These are phyloP conservation scores for Plectranthus barbatus DNA, from an alignment of 257 asterid genomes.

Conservation along the genomic window DNA sequence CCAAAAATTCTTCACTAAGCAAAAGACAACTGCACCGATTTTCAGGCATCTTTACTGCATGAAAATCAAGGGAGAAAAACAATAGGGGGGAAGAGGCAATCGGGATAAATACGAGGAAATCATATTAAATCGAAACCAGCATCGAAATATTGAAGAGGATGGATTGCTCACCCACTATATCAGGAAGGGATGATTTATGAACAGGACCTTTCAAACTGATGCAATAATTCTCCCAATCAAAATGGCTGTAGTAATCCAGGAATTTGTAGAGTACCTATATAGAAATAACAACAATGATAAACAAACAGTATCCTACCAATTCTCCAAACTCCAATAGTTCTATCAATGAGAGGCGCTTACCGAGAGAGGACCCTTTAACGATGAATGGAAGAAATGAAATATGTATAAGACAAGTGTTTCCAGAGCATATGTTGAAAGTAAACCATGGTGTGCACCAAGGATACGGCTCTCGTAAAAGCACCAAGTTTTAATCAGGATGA, in stretches of 20 bases:
- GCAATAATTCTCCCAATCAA: slow-evolving; percentile 78
- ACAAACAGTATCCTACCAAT: slow-evolving; percentile 5
- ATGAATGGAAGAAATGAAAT: slow-evolving; percentile 37
- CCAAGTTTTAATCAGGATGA: slow-evolving; percentile 76
- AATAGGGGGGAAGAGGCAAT: too few species aligned
- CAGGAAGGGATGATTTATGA: slow-evolving; percentile 45
- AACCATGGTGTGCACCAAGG: slow-evolving; percentile 86
- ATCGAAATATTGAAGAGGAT: background rate
- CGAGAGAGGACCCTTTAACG: slow-evolving; percentile 38
- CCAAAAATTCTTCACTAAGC: slow-evolving; percentile 54
- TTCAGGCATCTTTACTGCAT: slow-evolving; percentile 57
- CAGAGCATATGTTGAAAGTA: slow-evolving; percentile 52
- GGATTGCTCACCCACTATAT: slow-evolving; percentile 51
- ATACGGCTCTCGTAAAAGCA: slow-evolving; percentile 83
- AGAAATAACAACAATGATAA: slow-evolving; percentile 1
- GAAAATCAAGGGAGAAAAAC: background rate
- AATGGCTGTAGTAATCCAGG: slow-evolving; percentile 68
- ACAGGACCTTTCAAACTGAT: slow-evolving; percentile 78
- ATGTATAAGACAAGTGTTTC: slow-evolving; percentile 42
- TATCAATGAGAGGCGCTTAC: slow-evolving; percentile 34
- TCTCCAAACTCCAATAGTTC: background rate
- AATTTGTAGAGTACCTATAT: slow-evolving; percentile 64
- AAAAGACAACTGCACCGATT: slow-evolving; percentile 24
- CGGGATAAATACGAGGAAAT: background rate
- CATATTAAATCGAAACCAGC: background rate